Evolutionary conservation across 768 basidiomycete species (phyloP), one percentile per base, ranked within the genome.

Genomic region (Mycena venus): DNA sequence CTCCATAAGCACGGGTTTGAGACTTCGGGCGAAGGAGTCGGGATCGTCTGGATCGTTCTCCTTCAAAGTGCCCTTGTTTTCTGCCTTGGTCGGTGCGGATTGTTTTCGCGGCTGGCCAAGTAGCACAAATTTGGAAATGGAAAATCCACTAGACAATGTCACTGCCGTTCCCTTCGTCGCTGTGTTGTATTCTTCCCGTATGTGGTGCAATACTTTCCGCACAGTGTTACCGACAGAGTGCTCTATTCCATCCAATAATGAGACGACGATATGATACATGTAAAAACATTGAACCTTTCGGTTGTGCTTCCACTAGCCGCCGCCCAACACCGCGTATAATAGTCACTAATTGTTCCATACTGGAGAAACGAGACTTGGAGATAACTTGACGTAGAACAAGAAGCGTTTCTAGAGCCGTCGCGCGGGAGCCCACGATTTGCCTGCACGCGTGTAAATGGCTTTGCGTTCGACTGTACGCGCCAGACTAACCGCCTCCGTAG

Each of bases 1-100:
- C 83, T 98, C 96, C 89, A 99, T 96, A 67, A 99, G 88, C 1
- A 98, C 94, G 3, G 98, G 98, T 84, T 97, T 98, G 63, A 99
- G 82, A 40, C 90, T 90, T 47, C 88, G 85, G 11, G 95, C 92
- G 79, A 95, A 95, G 19, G 93, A 92, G 79, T 95, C 94, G 0
- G 93, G 93, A 82, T 95, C 94, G 68, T 94, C 90, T 0, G 90
- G 85, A 82, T 95, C 91, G 79, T 92, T 88, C 81, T 95, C 93
- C 74, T 88, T 91, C 53, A 94, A 81, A 3, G 89, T 89, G 9
- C 86, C 88, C 60, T 88, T 90, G 56, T 82, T 87, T 67, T 94
- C 92, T 2, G 87, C 83, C 77, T 88, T 88, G 71, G 83, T 84
- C 42, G 79, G 71, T 10, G 82, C 75, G 19, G 80, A 79, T 68